These are phyloP conservation scores for Evernia prunastri DNA, from an alignment of 495 filamentous ascomycete species.

Conservation along the genomic window DNA sequence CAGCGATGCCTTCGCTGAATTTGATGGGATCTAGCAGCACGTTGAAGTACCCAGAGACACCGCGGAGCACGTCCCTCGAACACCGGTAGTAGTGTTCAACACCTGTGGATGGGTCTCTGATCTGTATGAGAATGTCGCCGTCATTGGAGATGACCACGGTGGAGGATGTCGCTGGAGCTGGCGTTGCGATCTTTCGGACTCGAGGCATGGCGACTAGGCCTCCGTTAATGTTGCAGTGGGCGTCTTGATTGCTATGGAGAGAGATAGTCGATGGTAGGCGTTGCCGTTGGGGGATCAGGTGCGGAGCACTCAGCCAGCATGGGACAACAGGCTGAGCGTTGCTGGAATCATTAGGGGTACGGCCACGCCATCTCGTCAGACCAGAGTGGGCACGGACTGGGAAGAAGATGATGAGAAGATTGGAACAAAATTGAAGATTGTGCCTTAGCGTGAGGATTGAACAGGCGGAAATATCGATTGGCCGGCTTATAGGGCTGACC, in stretches of 20 bases:
- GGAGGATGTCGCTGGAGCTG: neutral
- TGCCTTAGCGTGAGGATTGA: neutral
- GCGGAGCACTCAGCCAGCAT: constrained; percentile 8
- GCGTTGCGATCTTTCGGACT: neutral
- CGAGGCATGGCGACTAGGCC: constrained; percentile 11
- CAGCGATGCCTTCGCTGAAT: constrained; percentile 39
- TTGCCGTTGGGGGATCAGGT: neutral
- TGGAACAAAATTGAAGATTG: neutral
- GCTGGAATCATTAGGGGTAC: constrained; percentile 20
- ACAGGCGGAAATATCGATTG: neutral
- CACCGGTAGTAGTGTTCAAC: constrained; percentile 12
- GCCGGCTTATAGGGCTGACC: neutral
- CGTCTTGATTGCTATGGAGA: neutral
- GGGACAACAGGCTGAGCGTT: constrained; percentile 13
- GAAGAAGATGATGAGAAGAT: neutral
- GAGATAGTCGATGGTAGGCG: neutral
- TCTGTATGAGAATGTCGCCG: constrained; percentile 21
- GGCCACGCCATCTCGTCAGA: constrained; percentile 24
- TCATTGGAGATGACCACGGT: neutral
- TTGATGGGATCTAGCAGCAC: constrained; percentile 43
- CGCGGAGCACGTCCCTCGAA: constrained; percentile 15
- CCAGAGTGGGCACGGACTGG: neutral
- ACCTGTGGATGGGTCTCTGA: neutral
- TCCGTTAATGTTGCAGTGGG: too few relatives aligned
- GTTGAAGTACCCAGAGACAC: constrained; percentile 36